Evolutionary conservation across 1,284 basidiomycete species (phyloP).

Genomic region (Apiotrichum porosum): DNA sequence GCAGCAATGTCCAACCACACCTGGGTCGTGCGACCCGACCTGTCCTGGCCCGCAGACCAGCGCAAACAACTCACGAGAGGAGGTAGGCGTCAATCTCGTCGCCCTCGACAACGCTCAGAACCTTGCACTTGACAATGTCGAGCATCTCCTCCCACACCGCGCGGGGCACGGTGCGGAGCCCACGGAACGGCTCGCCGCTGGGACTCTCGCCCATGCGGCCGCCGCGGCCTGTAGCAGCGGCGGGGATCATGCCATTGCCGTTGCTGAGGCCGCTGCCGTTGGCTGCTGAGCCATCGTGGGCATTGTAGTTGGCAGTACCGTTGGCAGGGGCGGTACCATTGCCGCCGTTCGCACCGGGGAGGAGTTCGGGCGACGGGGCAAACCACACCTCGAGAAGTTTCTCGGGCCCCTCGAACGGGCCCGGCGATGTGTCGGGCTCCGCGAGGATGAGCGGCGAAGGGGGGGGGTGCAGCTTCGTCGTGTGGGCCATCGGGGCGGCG

Average conservation of each 20-base stretch:
- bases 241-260: background rate
- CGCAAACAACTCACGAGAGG: slow-evolving; percentile 82
- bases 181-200: slow-evolving; percentile 13
- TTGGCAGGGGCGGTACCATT: background rate
- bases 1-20: too few species aligned
- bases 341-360: background rate
- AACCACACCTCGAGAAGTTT: slow-evolving; percentile 99
- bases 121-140: slow-evolving; percentile 93
- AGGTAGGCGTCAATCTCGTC: slow-evolving; percentile 90
- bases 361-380: slow-evolving; percentile 61
- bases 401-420: slow-evolving; percentile 62
- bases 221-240: background rate
- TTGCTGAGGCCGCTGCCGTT: background rate
- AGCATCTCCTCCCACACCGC: slow-evolving; percentile 95
- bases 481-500: slow-evolving; percentile 14
- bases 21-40: too few species aligned
- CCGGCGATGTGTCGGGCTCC: slow-evolving; percentile 33
- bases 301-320: background rate
- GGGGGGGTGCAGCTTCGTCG: slow-evolving; percentile 9
- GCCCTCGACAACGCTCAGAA: slow-evolving; percentile 83
- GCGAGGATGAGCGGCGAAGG: slow-evolving; percentile 19
- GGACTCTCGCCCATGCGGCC: slow-evolving; percentile 8
- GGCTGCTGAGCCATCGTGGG: background rate
- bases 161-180: slow-evolving; percentile 61
- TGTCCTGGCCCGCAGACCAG: too few species aligned